These are phyloP conservation scores for Diutina ranongensis DNA, from an alignment of 1,139 yeast species.

Conservation along the genomic window DNA sequence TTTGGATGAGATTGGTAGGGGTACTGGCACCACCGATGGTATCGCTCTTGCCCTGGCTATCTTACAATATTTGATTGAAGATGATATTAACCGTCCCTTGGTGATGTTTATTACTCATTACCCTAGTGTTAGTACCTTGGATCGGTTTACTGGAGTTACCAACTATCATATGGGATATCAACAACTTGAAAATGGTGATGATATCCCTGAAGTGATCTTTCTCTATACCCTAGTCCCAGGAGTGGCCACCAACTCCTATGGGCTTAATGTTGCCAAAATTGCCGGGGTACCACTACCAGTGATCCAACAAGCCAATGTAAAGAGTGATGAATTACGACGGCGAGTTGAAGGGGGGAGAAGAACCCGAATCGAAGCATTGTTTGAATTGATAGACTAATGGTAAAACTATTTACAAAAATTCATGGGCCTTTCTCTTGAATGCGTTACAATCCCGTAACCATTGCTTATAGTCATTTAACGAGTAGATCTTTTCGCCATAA, in stretches of 20 bases:
- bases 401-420: conserved; percentile 40
- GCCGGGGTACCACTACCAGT: conserved; percentile 49
- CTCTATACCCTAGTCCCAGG: conserved; percentile 53
- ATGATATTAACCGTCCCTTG: conserved; percentile 37
- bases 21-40: conserved; percentile 87
- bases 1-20: conserved; percentile 61
- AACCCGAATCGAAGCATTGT: neutral
- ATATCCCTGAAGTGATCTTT: conserved; percentile 38
- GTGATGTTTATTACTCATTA: conserved; percentile 81
- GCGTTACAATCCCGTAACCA: conserved; percentile 96
- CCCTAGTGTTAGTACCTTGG: conserved; percentile 52
- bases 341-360: neutral
- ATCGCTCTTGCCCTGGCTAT: conserved; percentile 77
- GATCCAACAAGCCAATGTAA: conserved; percentile 30
- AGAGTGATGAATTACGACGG: neutral
- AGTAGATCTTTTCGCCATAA: conserved; percentile 90
- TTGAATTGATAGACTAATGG: neutral
- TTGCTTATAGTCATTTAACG: conserved; percentile 76
- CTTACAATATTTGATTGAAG: conserved; percentile 45
- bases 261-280: conserved; percentile 66
- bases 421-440: conserved; percentile 74
- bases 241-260: conserved; percentile 55
- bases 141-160: conserved; percentile 28
- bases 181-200: conserved; percentile 8
- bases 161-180: conserved; percentile 37